These are phyloP conservation scores for Haplosporangium gracile DNA, from an alignment of 192 early-diverging fungal species.

Conservation along the genomic window DNA sequence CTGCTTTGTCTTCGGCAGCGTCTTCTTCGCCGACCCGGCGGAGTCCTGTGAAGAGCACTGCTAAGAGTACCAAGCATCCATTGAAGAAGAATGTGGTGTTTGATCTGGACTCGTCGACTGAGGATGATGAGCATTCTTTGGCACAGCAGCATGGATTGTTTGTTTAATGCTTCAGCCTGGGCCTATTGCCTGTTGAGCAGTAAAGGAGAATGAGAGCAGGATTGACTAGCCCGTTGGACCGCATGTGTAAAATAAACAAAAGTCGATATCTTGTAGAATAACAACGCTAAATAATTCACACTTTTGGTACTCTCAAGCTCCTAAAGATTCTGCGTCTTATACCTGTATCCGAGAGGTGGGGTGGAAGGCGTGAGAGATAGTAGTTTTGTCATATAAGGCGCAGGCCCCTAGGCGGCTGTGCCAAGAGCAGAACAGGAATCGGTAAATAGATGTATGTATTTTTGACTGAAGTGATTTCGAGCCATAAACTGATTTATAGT, in stretches of 20 bases:
- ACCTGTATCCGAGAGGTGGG: too few relatives aligned
- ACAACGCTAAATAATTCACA: neutral
- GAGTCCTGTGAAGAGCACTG: slow-evolving; percentile 12
- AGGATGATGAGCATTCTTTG: neutral
- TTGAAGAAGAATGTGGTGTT: slow-evolving; percentile 33
- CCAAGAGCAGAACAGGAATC: too few relatives aligned
- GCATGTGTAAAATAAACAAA: neutral
- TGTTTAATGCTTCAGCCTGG: neutral
- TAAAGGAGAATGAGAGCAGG: neutral
- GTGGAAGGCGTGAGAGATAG: too few relatives aligned
- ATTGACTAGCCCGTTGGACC: neutral
- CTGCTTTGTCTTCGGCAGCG: too few relatives aligned
- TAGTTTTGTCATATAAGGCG: too few relatives aligned
- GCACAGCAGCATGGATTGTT: neutral
- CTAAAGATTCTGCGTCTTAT: too few relatives aligned
- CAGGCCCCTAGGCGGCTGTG: too few relatives aligned
- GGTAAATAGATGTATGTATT: too few relatives aligned
- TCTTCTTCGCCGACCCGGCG: neutral
- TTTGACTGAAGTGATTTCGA: too few relatives aligned
- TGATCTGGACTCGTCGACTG: slow-evolving; percentile 12
- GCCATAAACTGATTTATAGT: too few relatives aligned
- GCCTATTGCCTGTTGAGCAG: neutral
- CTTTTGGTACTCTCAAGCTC: too few relatives aligned
- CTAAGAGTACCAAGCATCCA: slow-evolving; percentile 7
- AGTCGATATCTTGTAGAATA: neutral